phyloP scores from a whole-genome alignment of 805 yeast genomes.

The Dipodascus albidus region DNA sequence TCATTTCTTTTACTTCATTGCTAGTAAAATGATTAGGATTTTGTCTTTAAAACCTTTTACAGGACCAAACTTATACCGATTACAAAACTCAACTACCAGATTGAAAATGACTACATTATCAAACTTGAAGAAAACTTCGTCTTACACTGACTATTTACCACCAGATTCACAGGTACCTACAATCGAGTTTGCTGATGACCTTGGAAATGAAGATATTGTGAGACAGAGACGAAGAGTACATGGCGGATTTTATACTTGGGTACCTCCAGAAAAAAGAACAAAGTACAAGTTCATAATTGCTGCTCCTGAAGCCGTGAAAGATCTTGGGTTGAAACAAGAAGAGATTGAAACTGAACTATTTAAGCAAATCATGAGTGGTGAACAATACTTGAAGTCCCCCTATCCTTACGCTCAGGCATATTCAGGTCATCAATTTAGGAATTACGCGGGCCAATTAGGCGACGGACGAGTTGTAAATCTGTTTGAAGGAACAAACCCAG shows the following conservation, averaged over 20 bases:
- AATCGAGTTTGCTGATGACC: slow-evolving; percentile 23
- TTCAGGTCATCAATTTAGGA: slow-evolving; percentile 95
- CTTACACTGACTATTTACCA: slow-evolving; percentile 24
- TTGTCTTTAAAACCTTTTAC: background rate
- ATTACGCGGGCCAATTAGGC: slow-evolving; percentile 94
- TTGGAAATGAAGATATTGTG: slow-evolving; percentile 30
- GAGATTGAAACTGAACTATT: slow-evolving; percentile 35
- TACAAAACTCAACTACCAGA: too few relatives aligned
- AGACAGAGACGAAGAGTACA: slow-evolving; percentile 38
- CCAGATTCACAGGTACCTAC: slow-evolving; percentile 31
- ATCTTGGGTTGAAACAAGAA: slow-evolving; percentile 40
- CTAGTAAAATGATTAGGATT: background rate
- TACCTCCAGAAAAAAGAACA: slow-evolving; percentile 49
- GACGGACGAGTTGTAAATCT: slow-evolving; percentile 86
- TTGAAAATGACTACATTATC: slow-evolving; percentile 4
- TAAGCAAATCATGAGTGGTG: slow-evolving; percentile 52
- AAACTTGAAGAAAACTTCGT: slow-evolving; percentile 16
- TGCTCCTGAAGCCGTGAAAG: slow-evolving; percentile 47
- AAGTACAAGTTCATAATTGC: slow-evolving; percentile 36
- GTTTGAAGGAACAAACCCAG: slow-evolving; percentile 49
- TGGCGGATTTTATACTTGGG: slow-evolving; percentile 63
- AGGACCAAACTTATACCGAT: too few relatives aligned
- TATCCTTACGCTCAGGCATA: slow-evolving; percentile 85
- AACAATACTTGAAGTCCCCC: slow-evolving; percentile 30
- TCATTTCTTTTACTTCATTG: background rate